These are phyloP conservation scores for Fusarium lateritium DNA, from an alignment of 2,329 filamentous ascomycete species.

Conservation along the genomic window DNA sequence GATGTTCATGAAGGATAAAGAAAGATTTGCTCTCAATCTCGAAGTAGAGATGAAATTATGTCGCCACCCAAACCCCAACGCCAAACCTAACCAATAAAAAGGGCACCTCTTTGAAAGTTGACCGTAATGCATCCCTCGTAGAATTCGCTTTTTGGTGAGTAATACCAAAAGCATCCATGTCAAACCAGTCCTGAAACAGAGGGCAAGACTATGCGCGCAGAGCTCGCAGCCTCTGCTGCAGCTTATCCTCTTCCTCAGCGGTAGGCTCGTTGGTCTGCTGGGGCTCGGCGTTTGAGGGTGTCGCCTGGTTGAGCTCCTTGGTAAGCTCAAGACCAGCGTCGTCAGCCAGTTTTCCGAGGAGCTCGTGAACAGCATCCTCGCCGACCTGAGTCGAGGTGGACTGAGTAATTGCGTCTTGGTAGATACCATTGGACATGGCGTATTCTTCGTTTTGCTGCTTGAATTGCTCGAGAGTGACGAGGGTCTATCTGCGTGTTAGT, in stretches of 20 bases:
- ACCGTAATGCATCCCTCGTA: constrained; percentile 12
- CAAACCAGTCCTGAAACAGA: neutral
- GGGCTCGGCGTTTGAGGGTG: constrained; percentile 71
- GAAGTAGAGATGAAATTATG: constrained; percentile 29
- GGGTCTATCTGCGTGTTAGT: constrained; percentile 60
- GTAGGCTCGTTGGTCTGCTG: constrained; percentile 75
- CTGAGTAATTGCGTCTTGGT: constrained; percentile 86
- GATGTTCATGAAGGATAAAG: constrained; percentile 20
- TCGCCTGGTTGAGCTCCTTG: constrained; percentile 76
- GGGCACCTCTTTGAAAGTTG: constrained; percentile 8
- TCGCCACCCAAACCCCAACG: constrained; percentile 43
- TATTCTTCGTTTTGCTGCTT: constrained; percentile 75
- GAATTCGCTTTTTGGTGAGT: neutral
- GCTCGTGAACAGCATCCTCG: constrained; percentile 87
- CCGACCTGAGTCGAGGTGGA: constrained; percentile 81
- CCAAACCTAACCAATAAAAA: constrained; percentile 43
- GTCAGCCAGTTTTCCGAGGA: constrained; percentile 89
- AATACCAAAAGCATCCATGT: neutral
- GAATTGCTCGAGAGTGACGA: constrained; percentile 73
- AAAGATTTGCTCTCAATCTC: constrained; percentile 25
- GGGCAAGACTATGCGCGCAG: constrained; percentile 62
- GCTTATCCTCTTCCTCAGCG: constrained; percentile 83
- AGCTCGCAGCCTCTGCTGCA: constrained; percentile 73
- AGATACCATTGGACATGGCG: constrained; percentile 78
- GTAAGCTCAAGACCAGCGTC: constrained; percentile 88